Evolutionary conservation across 352 stramenopile genomes (phyloP), one percentile per base, ranked within the genome.

Genomic region (Phytophthora tentaculata): DNA sequence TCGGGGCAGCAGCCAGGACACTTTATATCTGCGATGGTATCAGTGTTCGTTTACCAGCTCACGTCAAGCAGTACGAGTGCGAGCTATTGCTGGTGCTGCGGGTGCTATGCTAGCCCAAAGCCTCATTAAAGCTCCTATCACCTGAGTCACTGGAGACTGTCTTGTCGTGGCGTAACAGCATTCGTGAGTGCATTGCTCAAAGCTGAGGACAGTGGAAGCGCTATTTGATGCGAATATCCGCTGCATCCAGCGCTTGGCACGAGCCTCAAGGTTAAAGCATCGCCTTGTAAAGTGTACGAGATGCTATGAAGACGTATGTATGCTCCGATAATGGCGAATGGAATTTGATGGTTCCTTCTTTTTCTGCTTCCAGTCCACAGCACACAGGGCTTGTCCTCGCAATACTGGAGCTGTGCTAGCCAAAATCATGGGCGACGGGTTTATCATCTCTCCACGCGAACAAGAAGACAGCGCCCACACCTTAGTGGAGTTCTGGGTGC

Each of bases 51-150:
- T n/a, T n/a, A n/a, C n/a, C n/a, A n/a, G n/a, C n/a, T n/a, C n/a
- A n/a, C n/a, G n/a, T n/a, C n/a, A n/a, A n/a, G n/a, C n/a, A 88
- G 87, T 4, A 93, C 92, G 80, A 93, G 84, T 56, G 86, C 86
- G 1, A 85, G 87, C 87, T 19, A 92, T 83, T 64, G 86, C 86
- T 14, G 84, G 83, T 53, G 84, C 83, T 8, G 84, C 82, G 24
- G 84, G 82, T 17, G 83, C 85, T 0, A 85, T 91, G 52, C 90
- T 91, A 16, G 83, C 80, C 2, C 85, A 94, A 68, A 88, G 77
- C 44, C 77, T 83, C 49, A 89, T 78, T 50, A 85, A 86, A 61
- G 85, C 82, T 10, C 84, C 87, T 0, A 88, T 95, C 23, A 84
- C 87, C 87, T 5, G 87, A 95, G 65, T 95, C 87, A 3, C 58